Evolutionary conservation across 176 grass and related monocot genomes (phyloP).

Genomic region (Urochloa ruziziensis): DNA sequence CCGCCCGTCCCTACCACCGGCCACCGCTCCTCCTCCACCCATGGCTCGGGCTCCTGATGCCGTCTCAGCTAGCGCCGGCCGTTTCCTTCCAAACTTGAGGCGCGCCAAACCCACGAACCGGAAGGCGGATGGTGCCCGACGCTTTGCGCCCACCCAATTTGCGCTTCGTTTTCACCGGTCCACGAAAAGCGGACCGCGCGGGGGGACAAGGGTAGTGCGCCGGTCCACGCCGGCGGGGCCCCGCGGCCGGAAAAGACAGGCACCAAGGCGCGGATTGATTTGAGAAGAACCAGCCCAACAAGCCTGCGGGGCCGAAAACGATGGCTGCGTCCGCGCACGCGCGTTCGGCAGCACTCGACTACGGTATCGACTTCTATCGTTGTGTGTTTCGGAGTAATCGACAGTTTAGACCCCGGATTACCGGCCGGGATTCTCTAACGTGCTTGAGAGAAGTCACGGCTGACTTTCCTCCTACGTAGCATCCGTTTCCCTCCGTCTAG

Average conservation of each 20-base stretch:
- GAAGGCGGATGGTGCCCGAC: not conserved
- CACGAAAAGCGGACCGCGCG: not conserved
- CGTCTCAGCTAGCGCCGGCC: not conserved
- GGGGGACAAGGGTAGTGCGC: not conserved
- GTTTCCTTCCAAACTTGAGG: not conserved
- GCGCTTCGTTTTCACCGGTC: not conserved
- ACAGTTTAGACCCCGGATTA: too few species aligned
- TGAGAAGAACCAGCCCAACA: not conserved
- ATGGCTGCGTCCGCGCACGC: not conserved
- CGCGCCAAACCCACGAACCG: not conserved
- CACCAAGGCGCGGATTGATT: not conserved
- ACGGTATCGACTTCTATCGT: too few species aligned
- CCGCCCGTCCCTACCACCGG: not conserved
- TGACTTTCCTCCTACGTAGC: too few species aligned
- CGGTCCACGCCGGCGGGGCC: not conserved
- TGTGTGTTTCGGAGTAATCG: too few species aligned
- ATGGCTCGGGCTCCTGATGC: not conserved
- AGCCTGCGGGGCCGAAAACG: not conserved
- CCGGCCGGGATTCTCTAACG: too few species aligned
- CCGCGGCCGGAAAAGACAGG: not conserved
- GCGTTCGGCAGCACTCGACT: too few species aligned
- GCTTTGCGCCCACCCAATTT: not conserved
- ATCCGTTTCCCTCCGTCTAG: too few species aligned
- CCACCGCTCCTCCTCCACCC: not conserved
- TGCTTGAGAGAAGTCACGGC: too few species aligned